phyloP scores from a whole-genome alignment of 2,329 filamentous ascomycete genomes.

The Aspergillus sp. region DNA sequence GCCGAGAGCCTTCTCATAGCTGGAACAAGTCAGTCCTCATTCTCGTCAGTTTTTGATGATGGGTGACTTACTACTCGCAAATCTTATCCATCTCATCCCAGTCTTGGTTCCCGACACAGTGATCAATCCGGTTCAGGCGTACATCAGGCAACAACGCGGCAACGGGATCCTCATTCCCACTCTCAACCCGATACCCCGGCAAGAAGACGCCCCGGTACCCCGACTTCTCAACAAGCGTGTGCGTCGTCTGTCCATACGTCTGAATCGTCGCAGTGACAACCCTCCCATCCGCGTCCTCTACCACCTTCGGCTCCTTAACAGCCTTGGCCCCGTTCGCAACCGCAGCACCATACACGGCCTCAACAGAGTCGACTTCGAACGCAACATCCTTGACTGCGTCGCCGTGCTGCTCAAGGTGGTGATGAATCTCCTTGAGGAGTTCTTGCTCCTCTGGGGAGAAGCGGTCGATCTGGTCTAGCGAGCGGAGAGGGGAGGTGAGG shows the following conservation, averaged over 20 bases:
- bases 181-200: slow-evolving; percentile 72
- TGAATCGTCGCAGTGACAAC: slow-evolving; percentile 78
- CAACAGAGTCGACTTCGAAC: slow-evolving; percentile 90
- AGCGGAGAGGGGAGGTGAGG: slow-evolving; percentile 57
- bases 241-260: slow-evolving; percentile 94
- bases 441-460: slow-evolving; percentile 61
- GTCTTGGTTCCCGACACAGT: slow-evolving; percentile 96
- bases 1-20: slow-evolving; percentile 85
- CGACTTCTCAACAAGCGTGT: slow-evolving; percentile 79
- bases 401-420: slow-evolving; percentile 82
- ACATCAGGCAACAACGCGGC: slow-evolving; percentile 63
- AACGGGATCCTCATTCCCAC: slow-evolving; percentile 53
- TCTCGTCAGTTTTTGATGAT: slow-evolving; percentile 1
- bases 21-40: slow-evolving; percentile 27
- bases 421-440: slow-evolving; percentile 75
- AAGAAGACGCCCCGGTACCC: slow-evolving; percentile 78
- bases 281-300: slow-evolving; percentile 64
- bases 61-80: slow-evolving; percentile 58
- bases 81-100: slow-evolving; percentile 82
- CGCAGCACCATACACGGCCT: slow-evolving; percentile 76
- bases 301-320: slow-evolving; percentile 58
- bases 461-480: slow-evolving; percentile 65
- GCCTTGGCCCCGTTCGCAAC: slow-evolving; percentile 56
- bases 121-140: slow-evolving; percentile 77
- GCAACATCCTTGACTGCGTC: slow-evolving; percentile 95